These are phyloP conservation scores for Ophiostoma sp. DNA, from an alignment of 2,329 filamentous ascomycete genomes.

Conservation along the genomic window DNA sequence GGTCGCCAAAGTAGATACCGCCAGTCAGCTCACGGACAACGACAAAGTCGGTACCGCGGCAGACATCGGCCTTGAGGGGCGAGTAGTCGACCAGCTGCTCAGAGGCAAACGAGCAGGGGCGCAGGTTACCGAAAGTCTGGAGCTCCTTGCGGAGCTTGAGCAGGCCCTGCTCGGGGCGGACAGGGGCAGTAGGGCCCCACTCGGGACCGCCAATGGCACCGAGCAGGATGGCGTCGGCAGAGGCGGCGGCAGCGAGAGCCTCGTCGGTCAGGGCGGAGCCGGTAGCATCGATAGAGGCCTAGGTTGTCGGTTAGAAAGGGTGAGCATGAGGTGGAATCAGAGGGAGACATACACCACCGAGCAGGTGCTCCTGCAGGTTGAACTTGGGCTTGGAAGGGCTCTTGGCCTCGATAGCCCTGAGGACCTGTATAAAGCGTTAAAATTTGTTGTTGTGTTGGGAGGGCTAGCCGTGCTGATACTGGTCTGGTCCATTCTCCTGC, in stretches of 20 bases:
- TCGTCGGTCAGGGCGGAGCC: constrained; percentile 75
- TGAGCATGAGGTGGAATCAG: background rate
- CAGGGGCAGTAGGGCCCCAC: constrained; percentile 78
- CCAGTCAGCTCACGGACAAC: constrained; percentile 89
- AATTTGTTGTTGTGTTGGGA: background rate
- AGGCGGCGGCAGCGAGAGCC: constrained; percentile 75
- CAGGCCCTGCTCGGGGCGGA: constrained; percentile 89
- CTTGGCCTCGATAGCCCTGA: constrained; percentile 70
- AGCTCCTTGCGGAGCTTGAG: constrained; percentile 89
- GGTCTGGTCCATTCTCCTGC: background rate
- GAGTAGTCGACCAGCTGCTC: constrained; percentile 77
- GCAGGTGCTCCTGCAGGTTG: constrained; percentile 81
- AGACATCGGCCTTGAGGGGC: constrained; percentile 79
- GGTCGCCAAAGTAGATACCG: constrained; percentile 92
- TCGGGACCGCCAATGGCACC: constrained; percentile 93
- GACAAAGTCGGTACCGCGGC: constrained; percentile 83
- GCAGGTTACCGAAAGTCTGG: constrained; percentile 88
- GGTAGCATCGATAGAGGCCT: constrained; percentile 84
- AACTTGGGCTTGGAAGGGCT: constrained; percentile 68
- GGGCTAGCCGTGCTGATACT: background rate
- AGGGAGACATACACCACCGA: constrained; percentile 74
- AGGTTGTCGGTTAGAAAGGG: background rate
- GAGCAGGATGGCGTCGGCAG: constrained; percentile 82
- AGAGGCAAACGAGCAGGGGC: constrained; percentile 92
- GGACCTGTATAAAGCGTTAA: constrained; percentile 49